Conservation (phyloP, 768 basidiomycete species). For the Leccinum variicolor region DNA sequence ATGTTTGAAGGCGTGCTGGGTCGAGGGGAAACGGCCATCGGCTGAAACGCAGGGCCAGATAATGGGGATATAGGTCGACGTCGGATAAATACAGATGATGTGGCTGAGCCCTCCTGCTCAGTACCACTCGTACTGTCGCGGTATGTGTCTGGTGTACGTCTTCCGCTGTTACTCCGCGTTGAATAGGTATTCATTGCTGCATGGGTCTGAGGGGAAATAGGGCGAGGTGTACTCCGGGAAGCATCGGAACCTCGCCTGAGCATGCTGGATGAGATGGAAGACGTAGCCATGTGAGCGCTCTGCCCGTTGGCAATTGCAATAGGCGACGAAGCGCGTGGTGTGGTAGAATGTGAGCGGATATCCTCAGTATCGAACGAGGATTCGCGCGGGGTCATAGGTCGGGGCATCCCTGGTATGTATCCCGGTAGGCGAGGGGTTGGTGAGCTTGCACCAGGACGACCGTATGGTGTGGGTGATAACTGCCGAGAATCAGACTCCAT, state of each 20-base stretch:
- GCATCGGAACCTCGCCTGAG: slow-evolving; percentile 56
- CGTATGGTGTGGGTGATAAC: slow-evolving; percentile 58
- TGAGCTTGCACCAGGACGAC: slow-evolving; percentile 48
- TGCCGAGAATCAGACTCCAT: slow-evolving; percentile 48
- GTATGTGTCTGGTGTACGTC: slow-evolving; percentile 58
- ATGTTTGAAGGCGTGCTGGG: slow-evolving; percentile 70
- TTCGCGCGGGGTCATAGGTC: slow-evolving; percentile 88
- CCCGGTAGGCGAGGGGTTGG: slow-evolving; percentile 64
- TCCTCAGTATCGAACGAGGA: slow-evolving; percentile 63
- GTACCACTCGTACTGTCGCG: slow-evolving; percentile 35
- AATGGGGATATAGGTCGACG: slow-evolving; percentile 74
- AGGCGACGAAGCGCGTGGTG: slow-evolving; percentile 76
- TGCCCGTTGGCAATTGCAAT: slow-evolving; percentile 36
- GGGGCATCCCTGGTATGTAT: slow-evolving; percentile 87
- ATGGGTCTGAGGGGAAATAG: slow-evolving; percentile 44
- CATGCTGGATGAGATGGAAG: slow-evolving; percentile 37
- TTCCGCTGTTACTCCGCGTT: slow-evolving; percentile 60
- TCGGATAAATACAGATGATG: slow-evolving; percentile 52
- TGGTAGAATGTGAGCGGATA: slow-evolving; percentile 63
- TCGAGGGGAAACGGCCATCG: slow-evolving; percentile 50
- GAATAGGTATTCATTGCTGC: slow-evolving; percentile 44
- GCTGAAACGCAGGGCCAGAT: slow-evolving; percentile 56
- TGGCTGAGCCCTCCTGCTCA: slow-evolving; percentile 41
- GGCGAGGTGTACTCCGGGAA: slow-evolving; percentile 46
- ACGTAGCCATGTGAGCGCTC: slow-evolving; percentile 34